phyloP scores from a whole-genome alignment of 129 eudicot species.

The Glebionis coronaria region DNA sequence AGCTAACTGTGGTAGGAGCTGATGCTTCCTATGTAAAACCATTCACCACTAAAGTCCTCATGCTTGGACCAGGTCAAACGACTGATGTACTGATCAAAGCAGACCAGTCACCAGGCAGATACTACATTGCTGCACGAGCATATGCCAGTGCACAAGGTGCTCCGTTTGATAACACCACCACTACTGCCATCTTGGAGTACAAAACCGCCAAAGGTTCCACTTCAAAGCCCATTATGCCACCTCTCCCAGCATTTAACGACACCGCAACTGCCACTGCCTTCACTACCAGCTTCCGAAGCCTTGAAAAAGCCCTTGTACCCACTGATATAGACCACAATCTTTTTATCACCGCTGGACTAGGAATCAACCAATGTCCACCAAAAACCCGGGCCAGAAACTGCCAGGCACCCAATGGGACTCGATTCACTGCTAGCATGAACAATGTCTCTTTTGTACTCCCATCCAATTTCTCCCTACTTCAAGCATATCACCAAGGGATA shows the following conservation, averaged over 20 bases:
- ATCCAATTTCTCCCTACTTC: slow-evolving; percentile 67
- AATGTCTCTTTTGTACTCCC: slow-evolving; percentile 83
- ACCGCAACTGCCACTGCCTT: slow-evolving; percentile 83
- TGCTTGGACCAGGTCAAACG: slow-evolving; percentile 99
- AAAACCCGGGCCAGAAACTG: slow-evolving; percentile 55
- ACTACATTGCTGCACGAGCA: slow-evolving; percentile 91
- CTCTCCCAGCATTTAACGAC: slow-evolving; percentile 82
- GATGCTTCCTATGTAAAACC: slow-evolving; percentile 96
- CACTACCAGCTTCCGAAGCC: slow-evolving; percentile 71
- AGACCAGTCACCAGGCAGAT: slow-evolving; percentile 73
- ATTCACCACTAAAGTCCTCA: slow-evolving; percentile 79
- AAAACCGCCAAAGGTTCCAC: slow-evolving; percentile 35
- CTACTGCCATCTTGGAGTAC: slow-evolving; percentile 93
- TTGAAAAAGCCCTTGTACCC: slow-evolving; percentile 55
- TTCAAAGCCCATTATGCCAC: slow-evolving; percentile 53
- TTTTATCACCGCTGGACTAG: slow-evolving; percentile 75
- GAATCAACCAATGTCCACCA: slow-evolving; percentile 70
- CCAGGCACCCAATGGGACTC: slow-evolving; percentile 93
- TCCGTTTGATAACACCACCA: slow-evolving; percentile 90
- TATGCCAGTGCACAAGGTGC: slow-evolving; percentile 94
- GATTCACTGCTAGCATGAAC: slow-evolving; percentile 98
- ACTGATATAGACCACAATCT: slow-evolving; percentile 66
- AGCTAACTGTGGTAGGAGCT: slow-evolving; percentile 82
- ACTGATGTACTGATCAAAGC: slow-evolving; percentile 87
- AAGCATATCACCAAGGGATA: slow-evolving; percentile 71